These are phyloP conservation scores for Hortaea sp. DNA, from an alignment of 2,329 filamentous ascomycete genomes.

Conservation along the genomic window DNA sequence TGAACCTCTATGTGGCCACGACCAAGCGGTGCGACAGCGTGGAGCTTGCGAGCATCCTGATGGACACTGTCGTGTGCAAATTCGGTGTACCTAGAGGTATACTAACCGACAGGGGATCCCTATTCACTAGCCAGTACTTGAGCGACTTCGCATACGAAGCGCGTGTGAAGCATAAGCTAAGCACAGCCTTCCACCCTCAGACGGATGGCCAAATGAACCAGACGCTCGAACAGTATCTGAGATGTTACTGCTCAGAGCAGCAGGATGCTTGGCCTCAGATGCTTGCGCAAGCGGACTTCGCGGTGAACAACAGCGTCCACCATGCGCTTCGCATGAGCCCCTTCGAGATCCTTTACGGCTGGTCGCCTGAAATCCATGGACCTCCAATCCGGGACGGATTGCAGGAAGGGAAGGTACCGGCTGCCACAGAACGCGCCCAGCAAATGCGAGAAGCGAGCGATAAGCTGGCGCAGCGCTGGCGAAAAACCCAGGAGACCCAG, in stretches of 20 bases:
- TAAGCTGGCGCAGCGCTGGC: not conserved
- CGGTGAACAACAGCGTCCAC: no score
- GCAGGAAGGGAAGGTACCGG: not conserved
- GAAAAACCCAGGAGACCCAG: not conserved
- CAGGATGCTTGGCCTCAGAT: no score
- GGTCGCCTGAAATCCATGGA: no score
- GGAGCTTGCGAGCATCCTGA: not conserved
- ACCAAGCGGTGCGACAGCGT: not conserved
- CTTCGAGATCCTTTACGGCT: no score
- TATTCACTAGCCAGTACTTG: not conserved
- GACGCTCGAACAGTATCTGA: not conserved
- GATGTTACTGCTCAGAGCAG: no score
- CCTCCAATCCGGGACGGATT: no score
- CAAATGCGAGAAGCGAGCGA: not conserved
- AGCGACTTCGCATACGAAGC: not conserved
- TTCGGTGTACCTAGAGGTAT: not conserved
- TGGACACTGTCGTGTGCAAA: not conserved
- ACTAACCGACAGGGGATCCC: not conserved
- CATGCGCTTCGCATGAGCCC: no score
- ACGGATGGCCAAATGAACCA: not conserved
- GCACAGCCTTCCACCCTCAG: not conserved
- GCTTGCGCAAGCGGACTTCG: no score
- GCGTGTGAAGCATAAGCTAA: not conserved
- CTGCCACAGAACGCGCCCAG: not conserved
- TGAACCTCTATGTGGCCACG: not conserved